Conservation (phyloP, 2,329 filamentous ascomycete genomes). For the Mollisiaceae sp. region DNA sequence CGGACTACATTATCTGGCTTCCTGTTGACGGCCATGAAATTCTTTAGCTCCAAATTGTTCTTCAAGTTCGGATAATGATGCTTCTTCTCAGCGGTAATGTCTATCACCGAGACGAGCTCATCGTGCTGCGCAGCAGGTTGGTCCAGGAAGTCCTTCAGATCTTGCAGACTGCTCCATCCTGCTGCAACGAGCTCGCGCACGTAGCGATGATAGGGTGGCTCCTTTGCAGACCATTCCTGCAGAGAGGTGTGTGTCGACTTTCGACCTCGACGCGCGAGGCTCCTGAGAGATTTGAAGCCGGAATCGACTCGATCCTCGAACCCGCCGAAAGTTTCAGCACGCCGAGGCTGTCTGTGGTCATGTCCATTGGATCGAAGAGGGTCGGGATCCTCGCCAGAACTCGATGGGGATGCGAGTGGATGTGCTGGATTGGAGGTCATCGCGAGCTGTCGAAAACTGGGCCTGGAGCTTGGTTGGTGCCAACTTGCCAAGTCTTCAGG, state of each 20-base stretch:
- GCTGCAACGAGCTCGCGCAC: constrained; percentile 35
- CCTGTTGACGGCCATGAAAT: constrained; percentile 20
- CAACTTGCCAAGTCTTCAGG: not conserved
- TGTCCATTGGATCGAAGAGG: not conserved
- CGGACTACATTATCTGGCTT: constrained; percentile 20
- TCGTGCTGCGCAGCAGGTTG: constrained; percentile 22
- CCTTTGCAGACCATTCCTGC: constrained; percentile 19
- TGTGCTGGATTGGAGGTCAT: not conserved
- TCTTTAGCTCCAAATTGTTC: constrained; percentile 21
- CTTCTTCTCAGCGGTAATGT: constrained; percentile 30
- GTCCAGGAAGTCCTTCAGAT: constrained; percentile 36
- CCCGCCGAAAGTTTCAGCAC: constrained; percentile 15
- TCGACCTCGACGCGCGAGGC: constrained; percentile 8
- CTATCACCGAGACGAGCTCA: constrained; percentile 36
- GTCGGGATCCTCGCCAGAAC: not conserved
- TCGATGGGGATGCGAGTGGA: not conserved
- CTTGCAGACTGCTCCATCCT: constrained; percentile 39
- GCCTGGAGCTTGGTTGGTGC: not conserved
- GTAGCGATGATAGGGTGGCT: constrained; percentile 37
- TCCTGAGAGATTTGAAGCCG: constrained; percentile 5
- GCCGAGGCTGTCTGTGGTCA: not conserved
- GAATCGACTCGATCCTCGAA: constrained; percentile 16
- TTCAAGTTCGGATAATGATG: constrained; percentile 27
- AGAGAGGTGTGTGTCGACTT: constrained; percentile 21
- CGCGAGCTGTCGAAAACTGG: not conserved